These are phyloP conservation scores for Nicotiana tabacum DNA, from an alignment of 257 asterid species.

Conservation along the genomic window DNA sequence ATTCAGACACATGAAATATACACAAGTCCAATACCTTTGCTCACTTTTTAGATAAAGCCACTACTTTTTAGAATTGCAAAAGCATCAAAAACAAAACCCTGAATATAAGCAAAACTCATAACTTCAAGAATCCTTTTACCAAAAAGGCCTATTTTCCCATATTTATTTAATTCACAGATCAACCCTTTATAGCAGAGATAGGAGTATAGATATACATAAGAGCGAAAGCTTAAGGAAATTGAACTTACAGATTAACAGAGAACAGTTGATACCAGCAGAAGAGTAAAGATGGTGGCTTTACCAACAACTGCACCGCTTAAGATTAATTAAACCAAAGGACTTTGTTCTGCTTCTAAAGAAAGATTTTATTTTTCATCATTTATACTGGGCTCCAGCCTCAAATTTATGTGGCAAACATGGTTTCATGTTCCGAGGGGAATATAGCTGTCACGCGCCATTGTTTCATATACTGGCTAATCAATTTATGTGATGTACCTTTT, in stretches of 20 bases:
- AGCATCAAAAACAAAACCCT: neutral
- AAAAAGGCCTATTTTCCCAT: neutral
- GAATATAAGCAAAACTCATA: neutral
- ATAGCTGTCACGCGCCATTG: slow-evolving; percentile 2
- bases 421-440: slow-evolving; percentile 7
- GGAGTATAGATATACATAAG: neutral
- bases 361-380: neutral
- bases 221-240: neutral
- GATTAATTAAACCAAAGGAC: neutral
- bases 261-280: neutral
- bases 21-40: neutral
- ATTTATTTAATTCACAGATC: neutral
- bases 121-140: neutral
- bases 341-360: neutral
- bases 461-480: neutral
- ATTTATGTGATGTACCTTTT: no score
- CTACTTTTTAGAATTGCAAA: neutral
- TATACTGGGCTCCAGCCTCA: slow-evolving; percentile 12
- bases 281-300: neutral
- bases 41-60: neutral
- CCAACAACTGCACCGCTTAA: neutral
- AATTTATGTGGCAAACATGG: slow-evolving; percentile 10
- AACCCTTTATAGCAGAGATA: neutral
- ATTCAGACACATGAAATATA: neutral
- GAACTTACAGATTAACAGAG: slow-evolving; percentile 18